These are phyloP conservation scores for Dendrobium huoshanense DNA, from an alignment of 106 monocot species.

Conservation along the genomic window DNA sequence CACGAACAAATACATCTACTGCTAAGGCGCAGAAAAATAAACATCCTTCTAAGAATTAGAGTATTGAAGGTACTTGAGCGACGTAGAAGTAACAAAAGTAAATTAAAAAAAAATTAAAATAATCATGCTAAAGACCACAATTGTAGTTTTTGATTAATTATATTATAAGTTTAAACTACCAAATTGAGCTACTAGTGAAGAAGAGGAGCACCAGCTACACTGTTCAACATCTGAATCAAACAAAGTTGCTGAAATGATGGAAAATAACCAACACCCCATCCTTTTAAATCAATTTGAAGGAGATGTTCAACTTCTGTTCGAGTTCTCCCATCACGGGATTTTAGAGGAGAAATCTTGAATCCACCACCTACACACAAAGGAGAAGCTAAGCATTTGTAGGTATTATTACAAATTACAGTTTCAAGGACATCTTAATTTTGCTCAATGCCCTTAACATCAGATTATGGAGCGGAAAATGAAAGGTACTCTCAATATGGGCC, in stretches of 20 bases:
- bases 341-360: constrained; percentile 86
- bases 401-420: not conserved
- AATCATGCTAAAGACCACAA: not conserved
- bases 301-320: constrained; percentile 89
- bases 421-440: not conserved
- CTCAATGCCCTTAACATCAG: not conserved
- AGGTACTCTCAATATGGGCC: constrained; percentile 73
- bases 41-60: not conserved
- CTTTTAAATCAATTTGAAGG: constrained; percentile 95
- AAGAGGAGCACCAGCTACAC: constrained; percentile 67
- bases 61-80: not conserved
- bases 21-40: not conserved
- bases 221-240: constrained; percentile 84
- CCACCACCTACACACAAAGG: constrained; percentile 62
- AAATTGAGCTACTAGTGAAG: not conserved
- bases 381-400: not conserved
- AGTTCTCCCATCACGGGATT: constrained; percentile 62
- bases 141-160: not conserved
- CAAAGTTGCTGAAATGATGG: constrained; percentile 93
- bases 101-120: not conserved
- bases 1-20: not conserved
- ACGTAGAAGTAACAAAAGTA: not conserved
- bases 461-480: constrained; percentile 7
- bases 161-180: not conserved
- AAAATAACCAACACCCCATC: constrained; percentile 76